phyloP scores from a whole-genome alignment of 306 rosid species.

The Prunus salicina region DNA sequence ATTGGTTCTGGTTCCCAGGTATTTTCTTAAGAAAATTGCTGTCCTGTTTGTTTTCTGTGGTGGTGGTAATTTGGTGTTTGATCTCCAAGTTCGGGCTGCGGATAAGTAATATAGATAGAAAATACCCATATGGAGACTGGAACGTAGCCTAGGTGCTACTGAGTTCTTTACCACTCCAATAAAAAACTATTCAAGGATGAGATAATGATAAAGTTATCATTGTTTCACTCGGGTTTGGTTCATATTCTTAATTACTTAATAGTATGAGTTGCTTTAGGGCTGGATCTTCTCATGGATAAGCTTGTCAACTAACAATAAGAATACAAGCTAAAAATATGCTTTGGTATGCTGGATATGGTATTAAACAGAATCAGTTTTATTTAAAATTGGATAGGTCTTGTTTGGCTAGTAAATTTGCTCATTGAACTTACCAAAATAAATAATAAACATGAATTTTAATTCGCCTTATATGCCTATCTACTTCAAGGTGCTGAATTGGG shows the following conservation, averaged over 20 bases:
- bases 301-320: too few relatives aligned
- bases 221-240: background rate
- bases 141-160: background rate
- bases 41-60: conserved; percentile 4
- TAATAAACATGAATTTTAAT: background rate
- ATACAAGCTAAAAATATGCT: background rate
- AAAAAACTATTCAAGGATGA: background rate
- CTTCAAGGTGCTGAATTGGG: conserved; percentile 1
- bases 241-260: background rate
- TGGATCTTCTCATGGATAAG: background rate
- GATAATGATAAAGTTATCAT: background rate
- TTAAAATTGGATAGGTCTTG: background rate
- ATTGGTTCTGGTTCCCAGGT: conserved; percentile 99
- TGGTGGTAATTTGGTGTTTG: background rate
- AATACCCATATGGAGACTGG: background rate
- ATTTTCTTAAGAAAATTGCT: conserved; percentile 24
- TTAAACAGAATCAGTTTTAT: background rate
- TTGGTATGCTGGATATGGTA: background rate
- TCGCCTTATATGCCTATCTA: background rate
- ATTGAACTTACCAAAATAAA: background rate
- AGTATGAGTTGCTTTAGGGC: background rate
- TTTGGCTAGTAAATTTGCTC: background rate
- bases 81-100: background rate
- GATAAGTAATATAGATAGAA: background rate
- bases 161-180: background rate